phyloP scores from a whole-genome alignment of 1,284 basidiomycete genomes.

The Rhodotorula sp. region DNA sequence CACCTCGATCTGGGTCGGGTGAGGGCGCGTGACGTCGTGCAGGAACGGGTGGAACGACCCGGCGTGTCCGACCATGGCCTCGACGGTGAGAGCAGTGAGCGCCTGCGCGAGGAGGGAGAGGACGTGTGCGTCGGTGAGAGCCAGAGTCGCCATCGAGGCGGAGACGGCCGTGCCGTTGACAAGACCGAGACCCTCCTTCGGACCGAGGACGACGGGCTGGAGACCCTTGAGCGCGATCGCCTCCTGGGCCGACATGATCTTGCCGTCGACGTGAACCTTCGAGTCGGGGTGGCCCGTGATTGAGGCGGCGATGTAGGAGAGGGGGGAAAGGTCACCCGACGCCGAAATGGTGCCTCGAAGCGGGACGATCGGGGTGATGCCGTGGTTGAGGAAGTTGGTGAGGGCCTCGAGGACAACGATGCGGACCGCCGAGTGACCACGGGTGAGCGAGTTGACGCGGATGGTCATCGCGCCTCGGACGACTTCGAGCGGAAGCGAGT shows the following conservation, averaged over 20 bases:
- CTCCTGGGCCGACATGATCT: slow-evolving; percentile 48
- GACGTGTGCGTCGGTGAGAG: slow-evolving; percentile 68
- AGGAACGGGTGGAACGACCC: slow-evolving; percentile 78
- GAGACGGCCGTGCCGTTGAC: slow-evolving; percentile 80
- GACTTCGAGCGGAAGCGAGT: slow-evolving; percentile 80
- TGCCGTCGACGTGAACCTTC: slow-evolving; percentile 52
- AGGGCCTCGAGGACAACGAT: slow-evolving; percentile 77
- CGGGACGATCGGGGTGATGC: slow-evolving; percentile 79
- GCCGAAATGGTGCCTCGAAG: slow-evolving; percentile 77
- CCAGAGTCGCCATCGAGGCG: slow-evolving; percentile 53
- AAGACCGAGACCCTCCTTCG: slow-evolving; percentile 59
- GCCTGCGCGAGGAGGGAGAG: slow-evolving; percentile 69
- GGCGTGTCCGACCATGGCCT: slow-evolving; percentile 66
- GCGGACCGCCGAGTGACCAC: slow-evolving; percentile 79
- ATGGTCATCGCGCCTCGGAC: slow-evolving; percentile 83
- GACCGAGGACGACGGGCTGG: slow-evolving; percentile 61
- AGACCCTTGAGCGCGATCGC: slow-evolving; percentile 67
- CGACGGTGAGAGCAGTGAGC: slow-evolving; percentile 77
- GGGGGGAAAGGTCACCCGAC: slow-evolving; percentile 59
- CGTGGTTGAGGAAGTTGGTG: slow-evolving; percentile 66
- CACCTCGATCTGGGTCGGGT: slow-evolving; percentile 77
- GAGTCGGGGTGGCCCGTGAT: slow-evolving; percentile 77
- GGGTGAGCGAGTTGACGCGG: slow-evolving; percentile 62
- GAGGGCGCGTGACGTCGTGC: slow-evolving; percentile 72
- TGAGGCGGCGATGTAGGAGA: slow-evolving; percentile 78